Conservation (phyloP, 2,329 filamentous ascomycete species). For the Myriosclerotinia scirpicola region DNA sequence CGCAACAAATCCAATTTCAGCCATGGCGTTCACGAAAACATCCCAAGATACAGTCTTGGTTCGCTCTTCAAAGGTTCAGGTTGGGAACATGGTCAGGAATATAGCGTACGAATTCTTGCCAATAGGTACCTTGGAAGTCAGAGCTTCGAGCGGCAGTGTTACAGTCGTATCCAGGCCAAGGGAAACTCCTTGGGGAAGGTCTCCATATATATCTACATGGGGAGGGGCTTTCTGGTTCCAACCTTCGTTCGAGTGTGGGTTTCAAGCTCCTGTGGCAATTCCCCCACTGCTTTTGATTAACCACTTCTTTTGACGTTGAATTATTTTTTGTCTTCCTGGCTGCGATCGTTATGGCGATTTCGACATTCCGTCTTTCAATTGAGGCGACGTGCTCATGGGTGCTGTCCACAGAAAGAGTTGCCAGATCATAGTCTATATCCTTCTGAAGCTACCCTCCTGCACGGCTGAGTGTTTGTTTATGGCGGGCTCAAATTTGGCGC, state of each 20-base stretch:
- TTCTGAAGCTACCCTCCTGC: neutral
- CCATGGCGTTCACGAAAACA: conserved; percentile 20
- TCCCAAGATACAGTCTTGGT: conserved; percentile 18
- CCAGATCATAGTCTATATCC: neutral
- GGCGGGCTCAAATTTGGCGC: neutral
- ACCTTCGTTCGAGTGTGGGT: too few species aligned
- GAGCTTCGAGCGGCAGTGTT: neutral
- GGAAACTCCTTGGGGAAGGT: neutral
- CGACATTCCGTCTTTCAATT: neutral
- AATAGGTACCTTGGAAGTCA: neutral
- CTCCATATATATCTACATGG: neutral
- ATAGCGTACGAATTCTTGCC: neutral
- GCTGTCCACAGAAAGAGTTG: neutral
- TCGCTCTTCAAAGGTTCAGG: neutral
- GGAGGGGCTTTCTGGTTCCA: neutral
- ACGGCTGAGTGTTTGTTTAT: neutral
- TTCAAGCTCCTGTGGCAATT: too few species aligned
- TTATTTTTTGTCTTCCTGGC: neutral
- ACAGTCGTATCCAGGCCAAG: neutral
- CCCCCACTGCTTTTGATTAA: neutral
- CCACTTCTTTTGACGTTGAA: too few species aligned
- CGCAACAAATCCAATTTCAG: conserved; percentile 23
- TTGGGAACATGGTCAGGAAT: neutral
- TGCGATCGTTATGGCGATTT: neutral
- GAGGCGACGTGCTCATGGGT: too few species aligned